These are phyloP conservation scores for Botrytis elliptica DNA, from an alignment of 2,329 filamentous ascomycete genomes.

Conservation along the genomic window DNA sequence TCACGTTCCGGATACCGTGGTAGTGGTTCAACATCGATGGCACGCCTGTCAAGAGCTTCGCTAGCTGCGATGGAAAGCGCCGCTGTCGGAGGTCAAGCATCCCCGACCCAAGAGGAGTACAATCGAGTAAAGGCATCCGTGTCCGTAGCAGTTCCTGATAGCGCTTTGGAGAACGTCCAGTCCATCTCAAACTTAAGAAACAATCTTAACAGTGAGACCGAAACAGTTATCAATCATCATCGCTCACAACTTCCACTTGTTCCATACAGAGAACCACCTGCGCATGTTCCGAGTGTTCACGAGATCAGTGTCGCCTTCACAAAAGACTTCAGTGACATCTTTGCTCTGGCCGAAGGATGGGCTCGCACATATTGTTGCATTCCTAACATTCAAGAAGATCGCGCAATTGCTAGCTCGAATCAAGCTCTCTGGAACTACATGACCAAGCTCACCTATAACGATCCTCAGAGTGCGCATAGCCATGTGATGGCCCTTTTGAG, in stretches of 20 bases:
- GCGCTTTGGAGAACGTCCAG: not conserved
- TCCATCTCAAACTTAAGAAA: not conserved
- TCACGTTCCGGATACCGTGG: not conserved
- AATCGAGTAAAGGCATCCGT: conserved; percentile 3
- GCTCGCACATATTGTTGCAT: not conserved
- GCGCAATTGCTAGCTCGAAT: conserved; percentile 28
- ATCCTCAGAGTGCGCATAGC: conserved; percentile 37
- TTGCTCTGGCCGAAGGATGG: conserved; percentile 17
- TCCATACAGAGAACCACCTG: not conserved
- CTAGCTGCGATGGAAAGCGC: conserved; percentile 18
- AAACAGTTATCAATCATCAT: not conserved
- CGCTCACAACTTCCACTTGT: not conserved
- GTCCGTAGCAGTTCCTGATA: conserved; percentile 6
- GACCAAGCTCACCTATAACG: conserved; percentile 36
- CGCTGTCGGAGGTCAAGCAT: not conserved
- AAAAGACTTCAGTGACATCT: conserved; percentile 13
- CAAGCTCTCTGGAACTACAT: conserved; percentile 43
- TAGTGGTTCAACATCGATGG: conserved; percentile 1
- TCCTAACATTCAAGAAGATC: conserved; percentile 24
- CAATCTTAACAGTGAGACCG: not conserved
- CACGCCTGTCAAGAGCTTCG: conserved; percentile 15
- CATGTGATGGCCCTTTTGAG: conserved; percentile 40
- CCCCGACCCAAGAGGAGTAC: not conserved
- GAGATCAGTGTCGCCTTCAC: conserved; percentile 6
- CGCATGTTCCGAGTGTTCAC: not conserved